Conservation (phyloP, 306 rosid species). For the Cucurbita ficifolia region DNA sequence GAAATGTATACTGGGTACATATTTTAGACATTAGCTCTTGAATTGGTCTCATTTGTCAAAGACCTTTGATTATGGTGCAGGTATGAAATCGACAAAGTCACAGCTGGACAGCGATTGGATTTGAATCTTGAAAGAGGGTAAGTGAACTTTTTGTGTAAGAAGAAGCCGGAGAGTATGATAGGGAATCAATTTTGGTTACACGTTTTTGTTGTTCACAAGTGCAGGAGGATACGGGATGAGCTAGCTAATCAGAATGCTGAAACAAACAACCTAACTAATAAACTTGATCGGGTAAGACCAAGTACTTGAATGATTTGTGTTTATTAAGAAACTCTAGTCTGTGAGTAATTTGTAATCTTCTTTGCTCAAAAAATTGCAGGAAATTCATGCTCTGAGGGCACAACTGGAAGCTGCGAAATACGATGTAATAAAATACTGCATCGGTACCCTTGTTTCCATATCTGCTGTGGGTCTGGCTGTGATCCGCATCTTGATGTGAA, state of each 20-base stretch:
- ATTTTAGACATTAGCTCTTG: background rate
- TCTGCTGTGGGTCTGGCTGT: conserved; percentile 96
- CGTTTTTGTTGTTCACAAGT: conserved; percentile 1
- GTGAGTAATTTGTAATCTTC: no score
- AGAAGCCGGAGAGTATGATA: background rate
- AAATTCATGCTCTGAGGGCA: conserved; percentile 73
- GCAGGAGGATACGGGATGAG: conserved; percentile 91
- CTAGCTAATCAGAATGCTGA: conserved; percentile 73
- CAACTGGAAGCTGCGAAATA: conserved; percentile 93
- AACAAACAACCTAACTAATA: conserved; percentile 71
- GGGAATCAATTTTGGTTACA: background rate
- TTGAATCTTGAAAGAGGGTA: conserved; percentile 97
- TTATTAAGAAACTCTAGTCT: no score
- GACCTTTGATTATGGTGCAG: conserved; percentile 28
- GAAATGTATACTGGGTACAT: background rate
- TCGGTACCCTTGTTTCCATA: conserved; percentile 88
- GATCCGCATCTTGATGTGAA: conserved; percentile 63
- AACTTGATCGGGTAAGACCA: conserved; percentile 74
- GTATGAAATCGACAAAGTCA: conserved; percentile 86
- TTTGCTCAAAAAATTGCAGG: conserved; percentile 27
- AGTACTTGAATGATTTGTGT: background rate
- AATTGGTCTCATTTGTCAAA: conserved; percentile 7
- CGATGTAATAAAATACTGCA: conserved; percentile 91
- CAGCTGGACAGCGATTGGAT: conserved; percentile 90
- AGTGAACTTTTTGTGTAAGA: background rate